phyloP scores from a whole-genome alignment of 768 basidiomycete genomes.

The Tephrocybe sp. region DNA sequence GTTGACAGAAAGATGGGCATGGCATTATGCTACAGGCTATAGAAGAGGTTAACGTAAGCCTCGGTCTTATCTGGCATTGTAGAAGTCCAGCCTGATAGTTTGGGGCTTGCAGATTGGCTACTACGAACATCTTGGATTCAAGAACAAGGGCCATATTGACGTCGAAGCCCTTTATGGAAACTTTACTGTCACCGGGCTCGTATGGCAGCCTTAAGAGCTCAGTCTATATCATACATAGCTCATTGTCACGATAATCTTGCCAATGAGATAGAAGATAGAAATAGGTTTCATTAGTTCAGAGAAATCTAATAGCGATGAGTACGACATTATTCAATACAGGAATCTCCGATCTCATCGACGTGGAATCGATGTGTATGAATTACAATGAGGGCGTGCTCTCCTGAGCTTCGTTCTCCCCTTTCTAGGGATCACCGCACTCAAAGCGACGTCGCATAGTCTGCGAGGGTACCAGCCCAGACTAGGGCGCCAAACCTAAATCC shows the following conservation, averaged over 20 bases:
- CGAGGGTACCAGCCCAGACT: slow-evolving; percentile 16
- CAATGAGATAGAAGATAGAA: background rate
- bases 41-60: slow-evolving; percentile 8
- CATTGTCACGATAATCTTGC: background rate
- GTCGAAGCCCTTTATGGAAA: slow-evolving; percentile 8
- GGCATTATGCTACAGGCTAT: slow-evolving; percentile 5
- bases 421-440: slow-evolving; percentile 1
- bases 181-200: slow-evolving; percentile 7
- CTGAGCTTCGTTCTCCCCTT: background rate
- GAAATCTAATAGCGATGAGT: background rate
- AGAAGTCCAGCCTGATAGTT: background rate
- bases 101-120: slow-evolving; percentile 5
- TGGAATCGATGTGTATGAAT: background rate
- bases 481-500: slow-evolving; percentile 19
- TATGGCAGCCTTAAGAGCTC: slow-evolving; percentile 5
- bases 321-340: background rate
- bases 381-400: background rate
- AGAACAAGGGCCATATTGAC: slow-evolving; percentile 5
- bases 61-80: background rate
- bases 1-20: slow-evolving; percentile 3
- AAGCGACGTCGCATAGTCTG: slow-evolving; percentile 12
- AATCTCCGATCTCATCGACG: background rate
- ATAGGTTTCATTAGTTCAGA: background rate
- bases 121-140: slow-evolving; percentile 13
- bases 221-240: background rate